A percentile compares a stretch with the other conserved stretches of the same genome.
phyloP scores from a whole-genome alignment of 2,329 filamentous ascomycete genomes.

The Sporothrix globosa region DNA sequence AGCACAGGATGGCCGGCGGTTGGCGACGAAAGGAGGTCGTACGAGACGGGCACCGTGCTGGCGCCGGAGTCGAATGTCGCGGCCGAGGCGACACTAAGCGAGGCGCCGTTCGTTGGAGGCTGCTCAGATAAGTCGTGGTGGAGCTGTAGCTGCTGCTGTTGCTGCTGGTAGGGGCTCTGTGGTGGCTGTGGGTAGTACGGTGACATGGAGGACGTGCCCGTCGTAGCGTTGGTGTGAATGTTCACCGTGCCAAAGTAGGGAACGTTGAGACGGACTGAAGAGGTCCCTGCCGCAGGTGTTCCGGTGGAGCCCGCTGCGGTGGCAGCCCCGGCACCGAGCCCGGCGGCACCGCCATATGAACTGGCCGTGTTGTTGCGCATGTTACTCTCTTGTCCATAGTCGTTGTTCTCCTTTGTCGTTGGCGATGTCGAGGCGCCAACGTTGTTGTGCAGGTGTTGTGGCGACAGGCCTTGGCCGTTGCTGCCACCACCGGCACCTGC shows the following conservation, averaged over 20 bases:
- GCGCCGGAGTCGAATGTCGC: background rate
- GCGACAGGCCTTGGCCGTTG: background rate
- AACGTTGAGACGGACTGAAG: constrained; percentile 47
- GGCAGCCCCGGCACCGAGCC: background rate
- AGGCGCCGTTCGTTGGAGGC: background rate
- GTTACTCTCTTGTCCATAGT: background rate
- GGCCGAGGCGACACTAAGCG: background rate
- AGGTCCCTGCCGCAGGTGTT: background rate
- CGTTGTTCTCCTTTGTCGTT: too few relatives aligned
- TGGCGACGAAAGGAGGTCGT: background rate
- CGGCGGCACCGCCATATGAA: background rate
- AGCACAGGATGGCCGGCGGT: background rate
- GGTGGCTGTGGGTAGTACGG: background rate
- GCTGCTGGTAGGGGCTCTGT: constrained; percentile 18
- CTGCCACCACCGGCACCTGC: background rate
- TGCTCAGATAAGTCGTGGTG: background rate
- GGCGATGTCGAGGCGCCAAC: background rate
- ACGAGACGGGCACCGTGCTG: background rate
- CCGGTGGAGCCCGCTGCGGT: background rate
- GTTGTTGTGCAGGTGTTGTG: background rate
- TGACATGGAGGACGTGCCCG: background rate
- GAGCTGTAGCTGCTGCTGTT: constrained; percentile 25
- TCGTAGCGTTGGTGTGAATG: constrained; percentile 42
- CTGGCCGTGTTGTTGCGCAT: background rate
- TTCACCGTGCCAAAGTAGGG: constrained; percentile 54